Base-by-base conservation (phyloP, 208 protist genomes). In the Trypanosoma rangeli region DNA sequence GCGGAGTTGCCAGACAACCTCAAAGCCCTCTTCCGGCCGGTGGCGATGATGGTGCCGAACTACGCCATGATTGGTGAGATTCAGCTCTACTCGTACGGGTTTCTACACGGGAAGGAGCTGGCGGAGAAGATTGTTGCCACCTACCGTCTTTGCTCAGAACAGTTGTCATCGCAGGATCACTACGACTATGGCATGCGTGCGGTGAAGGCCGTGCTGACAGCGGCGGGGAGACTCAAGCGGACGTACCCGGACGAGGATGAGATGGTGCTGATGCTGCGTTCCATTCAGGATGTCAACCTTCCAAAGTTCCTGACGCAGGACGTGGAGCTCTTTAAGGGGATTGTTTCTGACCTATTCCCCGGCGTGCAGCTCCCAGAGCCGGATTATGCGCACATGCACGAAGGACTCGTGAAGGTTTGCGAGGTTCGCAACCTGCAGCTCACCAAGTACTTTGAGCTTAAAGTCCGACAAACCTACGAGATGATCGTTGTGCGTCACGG, bases 21-120 rank as follows among this genome's bases (percentile, higher is more conserved):
- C 35, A 99, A 99, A 83, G 97, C 97, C 15, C 91, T 99, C 26
- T 99, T 99, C 87, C 85, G 98, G n/a, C 98, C 98, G 3, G 98
- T 99, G 33, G 94, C 98, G 33, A 99, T 99, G 95, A 98, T 98
- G 95, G 92, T 99, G 70, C 97, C 97, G 15, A 98, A 99, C 84
- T 99, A 99, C 81, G 95, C 97, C 31, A 93, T 99, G 89, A 99
- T 99, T 83, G 97, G 95, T 49, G 97, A 99, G 82, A 99, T 99
- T 72, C 93, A 95, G 64, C 85, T 99, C 33, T 99, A 98, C 84
- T 98, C 97, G 24, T 98, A 98, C 74, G 98, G 98, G 46, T 99
- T 99, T 76, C 80, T 97, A 31, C 76, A 98, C 57, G 95, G 93
- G 31, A 89, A 93, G 59, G 79, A 85, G 52, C 86, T 98, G 31